Conservation (phyloP, 2,329 filamentous ascomycete genomes). For the Eurotiales sp. region DNA sequence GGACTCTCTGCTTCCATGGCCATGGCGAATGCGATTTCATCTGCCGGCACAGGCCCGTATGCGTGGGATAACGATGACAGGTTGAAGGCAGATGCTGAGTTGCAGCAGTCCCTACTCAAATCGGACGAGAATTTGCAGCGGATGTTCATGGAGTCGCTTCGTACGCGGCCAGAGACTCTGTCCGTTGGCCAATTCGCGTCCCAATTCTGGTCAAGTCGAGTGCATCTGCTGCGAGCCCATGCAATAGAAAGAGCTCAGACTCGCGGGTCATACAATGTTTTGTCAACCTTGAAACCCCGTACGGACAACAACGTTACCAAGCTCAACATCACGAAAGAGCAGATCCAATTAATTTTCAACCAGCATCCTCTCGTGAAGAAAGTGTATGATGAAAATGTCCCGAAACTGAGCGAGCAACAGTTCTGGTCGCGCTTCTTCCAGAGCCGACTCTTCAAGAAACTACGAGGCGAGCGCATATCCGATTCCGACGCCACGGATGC, state of each 20-base stretch:
- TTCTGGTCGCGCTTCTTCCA: slow-evolving; percentile 97
- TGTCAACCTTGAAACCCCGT: slow-evolving; percentile 81
- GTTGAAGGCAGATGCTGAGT: slow-evolving; percentile 70
- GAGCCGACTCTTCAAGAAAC: slow-evolving; percentile 81
- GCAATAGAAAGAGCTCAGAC: slow-evolving; percentile 84
- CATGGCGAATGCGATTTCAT: slow-evolving; percentile 67
- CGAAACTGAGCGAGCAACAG: slow-evolving; percentile 69
- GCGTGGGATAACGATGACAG: slow-evolving; percentile 77
- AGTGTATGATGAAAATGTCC: slow-evolving; percentile 91
- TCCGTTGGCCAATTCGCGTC: slow-evolving; percentile 76
- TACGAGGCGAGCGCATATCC: slow-evolving; percentile 82
- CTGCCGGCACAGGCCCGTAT: slow-evolving; percentile 45
- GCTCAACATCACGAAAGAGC: slow-evolving; percentile 82
- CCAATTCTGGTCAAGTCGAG: slow-evolving; percentile 91
- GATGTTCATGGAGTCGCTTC: slow-evolving; percentile 81
- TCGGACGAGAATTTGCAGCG: slow-evolving; percentile 70
- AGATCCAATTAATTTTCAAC: slow-evolving; percentile 86
- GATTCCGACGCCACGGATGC: slow-evolving; percentile 73
- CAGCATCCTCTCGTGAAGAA: slow-evolving; percentile 88
- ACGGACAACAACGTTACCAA: slow-evolving; percentile 71
- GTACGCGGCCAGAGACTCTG: slow-evolving; percentile 79
- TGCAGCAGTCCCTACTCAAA: slow-evolving; percentile 86
- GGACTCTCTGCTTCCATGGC: slow-evolving; percentile 68
- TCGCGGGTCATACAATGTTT: slow-evolving; percentile 86
- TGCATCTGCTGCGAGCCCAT: slow-evolving; percentile 81